Conservation (phyloP, 345 rosid genomes). For the Eucalyptus guilfoylei region DNA sequence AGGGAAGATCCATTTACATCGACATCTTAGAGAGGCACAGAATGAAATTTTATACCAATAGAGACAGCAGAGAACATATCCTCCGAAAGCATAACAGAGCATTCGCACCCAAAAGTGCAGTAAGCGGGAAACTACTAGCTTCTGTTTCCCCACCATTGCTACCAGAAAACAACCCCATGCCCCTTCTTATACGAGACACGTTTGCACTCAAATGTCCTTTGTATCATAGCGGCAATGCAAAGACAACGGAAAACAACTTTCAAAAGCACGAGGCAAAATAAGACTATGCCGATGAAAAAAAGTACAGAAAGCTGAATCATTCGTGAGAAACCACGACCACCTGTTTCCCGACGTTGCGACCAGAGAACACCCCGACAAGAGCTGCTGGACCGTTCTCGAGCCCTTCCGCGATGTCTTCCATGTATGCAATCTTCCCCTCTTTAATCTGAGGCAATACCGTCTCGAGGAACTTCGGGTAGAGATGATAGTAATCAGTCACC, state of each 20-base stretch:
- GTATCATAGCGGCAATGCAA: neutral
- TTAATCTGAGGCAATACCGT: conserved; percentile 6
- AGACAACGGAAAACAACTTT: neutral
- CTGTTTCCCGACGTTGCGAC: conserved; percentile 18
- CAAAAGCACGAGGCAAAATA: neutral
- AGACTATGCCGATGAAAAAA: neutral
- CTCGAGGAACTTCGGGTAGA: conserved; percentile 7
- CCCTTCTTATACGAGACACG: too few relatives aligned
- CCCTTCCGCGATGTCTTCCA: conserved; percentile 15
- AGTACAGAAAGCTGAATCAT: neutral
- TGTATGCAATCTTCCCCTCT: conserved; percentile 6
- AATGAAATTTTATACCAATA: too few relatives aligned
- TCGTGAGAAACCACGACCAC: conserved; percentile 12
- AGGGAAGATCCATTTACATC: too few relatives aligned
- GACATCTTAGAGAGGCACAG: neutral
- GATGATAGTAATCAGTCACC: neutral
- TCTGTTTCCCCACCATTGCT: too few relatives aligned
- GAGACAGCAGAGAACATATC: too few relatives aligned
- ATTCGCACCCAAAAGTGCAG: too few relatives aligned
- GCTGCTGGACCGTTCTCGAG: conserved; percentile 9
- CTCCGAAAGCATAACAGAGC: too few relatives aligned
- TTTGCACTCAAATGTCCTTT: neutral
- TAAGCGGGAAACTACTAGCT: too few relatives aligned
- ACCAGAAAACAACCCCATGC: too few relatives aligned
- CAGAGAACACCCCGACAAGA: conserved; percentile 9